Percentiles rank a stretch among this genome's conserved stretches.
Evolutionary conservation across 2,329 filamentous ascomycete species (phyloP).

Genomic region (Fusarium verticillioides): DNA sequence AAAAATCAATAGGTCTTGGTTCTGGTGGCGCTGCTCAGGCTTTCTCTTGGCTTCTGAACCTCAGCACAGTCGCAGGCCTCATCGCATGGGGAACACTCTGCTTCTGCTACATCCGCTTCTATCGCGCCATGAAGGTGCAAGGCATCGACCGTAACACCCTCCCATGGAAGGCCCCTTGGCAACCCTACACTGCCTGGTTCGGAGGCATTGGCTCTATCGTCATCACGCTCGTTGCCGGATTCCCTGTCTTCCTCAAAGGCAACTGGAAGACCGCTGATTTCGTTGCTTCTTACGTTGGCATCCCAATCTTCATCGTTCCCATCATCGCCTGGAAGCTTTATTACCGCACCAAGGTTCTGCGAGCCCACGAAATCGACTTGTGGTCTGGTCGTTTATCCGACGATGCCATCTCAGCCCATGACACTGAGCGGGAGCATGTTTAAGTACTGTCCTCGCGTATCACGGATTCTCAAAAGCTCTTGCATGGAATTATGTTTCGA

Average conservation of each 20-base stretch:
- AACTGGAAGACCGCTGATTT: slow-evolving; percentile 74
- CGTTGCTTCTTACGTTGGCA: slow-evolving; percentile 70
- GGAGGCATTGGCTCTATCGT: slow-evolving; percentile 68
- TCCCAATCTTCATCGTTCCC: slow-evolving; percentile 69
- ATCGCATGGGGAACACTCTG: slow-evolving; percentile 70
- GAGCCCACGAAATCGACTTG: slow-evolving; percentile 64
- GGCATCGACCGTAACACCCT: slow-evolving; percentile 61
- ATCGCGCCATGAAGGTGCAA: slow-evolving; percentile 60
- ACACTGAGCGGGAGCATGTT: neutral
- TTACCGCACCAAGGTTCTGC: slow-evolving; percentile 46
- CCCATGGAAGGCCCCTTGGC: slow-evolving; percentile 63
- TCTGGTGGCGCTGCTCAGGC: slow-evolving; percentile 66
- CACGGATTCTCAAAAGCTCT: rapidly evolving
- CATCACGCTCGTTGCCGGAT: slow-evolving; percentile 79
- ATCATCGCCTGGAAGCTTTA: slow-evolving; percentile 70
- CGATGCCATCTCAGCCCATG: slow-evolving; percentile 3
- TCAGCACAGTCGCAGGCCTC: slow-evolving; percentile 71
- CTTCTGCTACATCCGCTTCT: slow-evolving; percentile 69
- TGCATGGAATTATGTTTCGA: rapidly evolving
- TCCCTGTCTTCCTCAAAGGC: slow-evolving; percentile 75
- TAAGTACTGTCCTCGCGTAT: neutral
- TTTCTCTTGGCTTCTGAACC: slow-evolving; percentile 78
- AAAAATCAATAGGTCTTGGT: slow-evolving; percentile 26
- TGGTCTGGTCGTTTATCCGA: slow-evolving; percentile 36
- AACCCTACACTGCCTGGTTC: slow-evolving; percentile 73